phyloP scores from a whole-genome alignment of 345 rosid species.

The Hypericum androsaemum region DNA sequence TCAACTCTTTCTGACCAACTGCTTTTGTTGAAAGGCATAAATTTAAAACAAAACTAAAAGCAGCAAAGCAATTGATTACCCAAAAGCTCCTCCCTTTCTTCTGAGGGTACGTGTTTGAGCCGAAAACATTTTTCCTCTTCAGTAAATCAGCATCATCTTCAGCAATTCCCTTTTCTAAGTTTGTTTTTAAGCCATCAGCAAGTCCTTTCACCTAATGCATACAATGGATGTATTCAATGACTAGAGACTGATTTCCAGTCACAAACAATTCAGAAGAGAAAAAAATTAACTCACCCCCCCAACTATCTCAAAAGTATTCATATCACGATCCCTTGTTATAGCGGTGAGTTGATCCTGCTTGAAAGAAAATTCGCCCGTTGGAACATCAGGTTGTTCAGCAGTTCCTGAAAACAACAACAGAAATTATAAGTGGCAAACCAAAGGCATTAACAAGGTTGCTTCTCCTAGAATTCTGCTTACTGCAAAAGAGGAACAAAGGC shows the following conservation, averaged over 20 bases:
- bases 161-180: constrained; percentile 3
- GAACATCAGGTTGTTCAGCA: not conserved
- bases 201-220: constrained; percentile 6
- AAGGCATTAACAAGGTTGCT: not conserved
- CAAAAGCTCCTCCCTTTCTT: constrained; percentile 8
- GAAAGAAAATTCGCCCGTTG: not conserved
- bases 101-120: constrained; percentile 10
- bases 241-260: not conserved
- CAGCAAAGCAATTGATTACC: not conserved
- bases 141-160: constrained; percentile 10
- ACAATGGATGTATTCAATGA: not conserved
- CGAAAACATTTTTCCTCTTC: constrained; percentile 4
- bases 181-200: constrained; percentile 4
- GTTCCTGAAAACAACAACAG: not conserved
- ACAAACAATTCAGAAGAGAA: too few relatives aligned
- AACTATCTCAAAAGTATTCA: constrained; percentile 2
- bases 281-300: not conserved
- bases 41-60: not conserved
- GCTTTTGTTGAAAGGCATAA: too few relatives aligned
- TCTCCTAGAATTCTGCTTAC: too few relatives aligned
- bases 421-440: not conserved
- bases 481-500: too few relatives aligned
- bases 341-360: constrained; percentile 2
- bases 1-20: not conserved
- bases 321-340: constrained; percentile 7